Evolutionary conservation across 345 rosid genomes (phyloP), one percentile per base, ranked within the genome.

Genomic region (Psidium friedrichsthalianum): DNA sequence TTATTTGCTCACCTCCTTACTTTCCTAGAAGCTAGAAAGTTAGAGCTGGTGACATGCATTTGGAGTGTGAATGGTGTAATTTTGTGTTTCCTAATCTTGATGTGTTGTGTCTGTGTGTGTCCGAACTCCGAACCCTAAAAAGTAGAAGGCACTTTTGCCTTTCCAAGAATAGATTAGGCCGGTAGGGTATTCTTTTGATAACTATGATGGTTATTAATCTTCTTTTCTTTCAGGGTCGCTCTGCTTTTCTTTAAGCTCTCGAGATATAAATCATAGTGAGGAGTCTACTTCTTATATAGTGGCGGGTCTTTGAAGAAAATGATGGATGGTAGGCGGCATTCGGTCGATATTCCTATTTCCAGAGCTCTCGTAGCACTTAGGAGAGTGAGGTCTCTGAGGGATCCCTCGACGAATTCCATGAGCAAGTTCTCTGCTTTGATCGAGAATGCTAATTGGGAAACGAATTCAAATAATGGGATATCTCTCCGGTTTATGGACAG

Each of bases 331-430:
- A 84, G 98, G 88, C 88, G 99, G 82, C 98, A 96, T 90, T 97
- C 98, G 18, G 94, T 97, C 55, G 99, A 97, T 87, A 86, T 96
- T 82, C 99, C 99, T 24, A 94, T 97, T 64, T 91, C 99, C 51
- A 96, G 94, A 88, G 93, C 98, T 52, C 98, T 97, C n/a, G 88
- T 92, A 21, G 98, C 98, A 32, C 95, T 97, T 40, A 91, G 98
- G 91, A 93, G 98, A 83, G 99, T 97, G 88, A 90, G 93, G 93
- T 97, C 99, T 53, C 85, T 97, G 56, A 93, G 98, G 93, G 99
- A 97, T 90, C 99, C 99, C 5, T 92, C 96, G 42, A 96, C 99
- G 24, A 97, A 91, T 89, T 93, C 98, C 10, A 92, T 96, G 98
- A 97, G 96, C 93, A 97, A 96, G 86, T 92, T 97, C 88, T 92